These are phyloP conservation scores for Fusarium beomiforme DNA, from an alignment of 2,329 filamentous ascomycete species.

Conservation along the genomic window DNA sequence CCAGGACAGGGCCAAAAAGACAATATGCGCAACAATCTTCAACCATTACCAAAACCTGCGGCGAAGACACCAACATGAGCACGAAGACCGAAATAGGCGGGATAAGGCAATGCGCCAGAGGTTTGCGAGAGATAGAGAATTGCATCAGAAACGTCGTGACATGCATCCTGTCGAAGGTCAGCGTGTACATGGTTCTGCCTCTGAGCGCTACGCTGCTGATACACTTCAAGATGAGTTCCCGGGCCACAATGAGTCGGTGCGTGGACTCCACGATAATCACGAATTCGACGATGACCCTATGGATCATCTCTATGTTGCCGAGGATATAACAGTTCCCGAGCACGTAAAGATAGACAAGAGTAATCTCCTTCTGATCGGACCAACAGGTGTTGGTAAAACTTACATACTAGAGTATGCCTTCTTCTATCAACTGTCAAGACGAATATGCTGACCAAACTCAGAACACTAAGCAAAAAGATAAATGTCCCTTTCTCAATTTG, in stretches of 20 bases:
- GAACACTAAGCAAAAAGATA: slow-evolving; percentile 90
- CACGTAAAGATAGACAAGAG: slow-evolving; percentile 90
- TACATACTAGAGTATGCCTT: slow-evolving; percentile 78
- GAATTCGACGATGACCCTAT: slow-evolving; percentile 46
- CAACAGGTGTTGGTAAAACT: slow-evolving; percentile 95
- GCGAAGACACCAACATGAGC: slow-evolving; percentile 80
- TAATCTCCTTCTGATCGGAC: slow-evolving; percentile 89
- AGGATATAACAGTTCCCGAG: slow-evolving; percentile 55
- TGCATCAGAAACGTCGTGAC: slow-evolving; percentile 63
- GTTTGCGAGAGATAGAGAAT: slow-evolving; percentile 73
- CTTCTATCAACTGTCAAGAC: neutral
- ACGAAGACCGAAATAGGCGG: slow-evolving; percentile 63
- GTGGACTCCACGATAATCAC: slow-evolving; percentile 52
- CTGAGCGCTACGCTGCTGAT: slow-evolving; percentile 49
- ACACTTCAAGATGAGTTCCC: slow-evolving; percentile 63
- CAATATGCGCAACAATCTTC: slow-evolving; percentile 91
- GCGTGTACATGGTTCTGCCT: slow-evolving; percentile 45
- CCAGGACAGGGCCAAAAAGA: slow-evolving; percentile 93
- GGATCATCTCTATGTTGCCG: slow-evolving; percentile 59
- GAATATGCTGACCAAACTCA: slow-evolving; percentile 50
- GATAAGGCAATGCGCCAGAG: slow-evolving; percentile 78
- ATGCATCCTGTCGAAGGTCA: slow-evolving; percentile 83
- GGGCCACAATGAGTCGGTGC: slow-evolving; percentile 60
- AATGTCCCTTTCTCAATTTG: slow-evolving; percentile 96
- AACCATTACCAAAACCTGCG: slow-evolving; percentile 95